A percentile compares a stretch with the other conserved stretches of the same genome.
These are phyloP conservation scores for Balansia obtecta DNA, from an alignment of 2,329 filamentous ascomycete genomes.

Conservation along the genomic window DNA sequence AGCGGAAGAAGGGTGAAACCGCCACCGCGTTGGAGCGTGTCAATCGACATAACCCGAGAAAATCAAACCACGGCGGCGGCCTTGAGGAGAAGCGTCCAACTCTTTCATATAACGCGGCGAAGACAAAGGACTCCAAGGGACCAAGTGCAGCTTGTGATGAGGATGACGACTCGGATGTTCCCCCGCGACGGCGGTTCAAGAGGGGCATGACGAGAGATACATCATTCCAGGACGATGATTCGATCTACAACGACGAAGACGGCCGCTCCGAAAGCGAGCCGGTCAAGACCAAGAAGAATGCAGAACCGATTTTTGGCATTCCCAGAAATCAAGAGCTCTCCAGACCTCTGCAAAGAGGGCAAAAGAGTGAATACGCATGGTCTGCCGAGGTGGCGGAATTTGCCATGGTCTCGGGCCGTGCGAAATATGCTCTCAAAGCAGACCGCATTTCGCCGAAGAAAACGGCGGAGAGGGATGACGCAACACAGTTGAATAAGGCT, in stretches of 20 bases:
- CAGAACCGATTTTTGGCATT: constrained; percentile 13
- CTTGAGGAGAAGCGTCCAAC: neutral
- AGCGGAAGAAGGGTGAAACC: neutral
- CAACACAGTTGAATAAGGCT: neutral
- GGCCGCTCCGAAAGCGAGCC: neutral
- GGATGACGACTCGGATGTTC: neutral
- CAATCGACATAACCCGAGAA: neutral
- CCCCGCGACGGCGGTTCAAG: neutral
- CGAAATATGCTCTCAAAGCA: constrained; percentile 12
- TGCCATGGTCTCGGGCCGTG: constrained; percentile 10
- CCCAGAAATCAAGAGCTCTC: constrained; percentile 7
- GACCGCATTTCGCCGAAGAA: constrained; percentile 7
- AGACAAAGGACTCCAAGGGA: neutral
- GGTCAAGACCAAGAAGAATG: constrained; percentile 6
- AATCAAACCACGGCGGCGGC: neutral
- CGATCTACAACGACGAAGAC: neutral
- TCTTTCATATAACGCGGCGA: too few relatives aligned
- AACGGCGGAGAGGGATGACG: neutral
- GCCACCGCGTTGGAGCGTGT: neutral
- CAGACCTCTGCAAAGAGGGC: constrained; percentile 3
- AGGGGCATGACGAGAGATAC: neutral
- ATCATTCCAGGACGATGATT: neutral
- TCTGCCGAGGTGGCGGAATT: constrained; percentile 13
- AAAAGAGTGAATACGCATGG: constrained; percentile 12
- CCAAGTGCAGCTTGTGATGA: neutral